Conservation (phyloP, 768 basidiomycete genomes). For the Boletus sensibilis region DNA sequence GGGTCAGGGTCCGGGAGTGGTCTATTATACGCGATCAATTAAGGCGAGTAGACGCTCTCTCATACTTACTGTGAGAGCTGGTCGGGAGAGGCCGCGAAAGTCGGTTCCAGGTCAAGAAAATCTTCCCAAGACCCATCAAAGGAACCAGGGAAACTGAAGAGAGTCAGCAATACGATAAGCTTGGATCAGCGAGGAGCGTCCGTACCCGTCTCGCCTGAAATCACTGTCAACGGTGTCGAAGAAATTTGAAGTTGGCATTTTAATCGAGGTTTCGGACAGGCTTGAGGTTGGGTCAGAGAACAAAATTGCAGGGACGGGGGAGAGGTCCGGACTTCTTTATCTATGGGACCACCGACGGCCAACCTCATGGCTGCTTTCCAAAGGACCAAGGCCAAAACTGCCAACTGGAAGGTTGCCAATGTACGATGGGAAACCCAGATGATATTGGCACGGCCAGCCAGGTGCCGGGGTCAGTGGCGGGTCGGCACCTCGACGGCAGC, state of each 20-base stretch:
- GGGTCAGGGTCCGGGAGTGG: neutral
- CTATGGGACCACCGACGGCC: neutral
- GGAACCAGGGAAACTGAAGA: neutral
- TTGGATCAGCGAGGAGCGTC: neutral
- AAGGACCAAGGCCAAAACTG: neutral
- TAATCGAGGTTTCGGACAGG: neutral
- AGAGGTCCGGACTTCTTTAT: neutral
- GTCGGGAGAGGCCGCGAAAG: neutral
- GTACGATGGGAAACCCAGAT: neutral
- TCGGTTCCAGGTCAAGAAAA: no score
- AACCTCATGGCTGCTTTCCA: neutral
- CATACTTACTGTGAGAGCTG: neutral
- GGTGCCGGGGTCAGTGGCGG: neutral
- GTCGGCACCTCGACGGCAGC: neutral
- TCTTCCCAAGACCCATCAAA: neutral
- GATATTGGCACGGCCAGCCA: neutral
- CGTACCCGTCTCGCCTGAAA: neutral
- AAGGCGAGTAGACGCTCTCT: no score
- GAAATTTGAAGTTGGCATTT: neutral
- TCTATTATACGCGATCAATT: neutral
- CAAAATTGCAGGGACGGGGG: no score
- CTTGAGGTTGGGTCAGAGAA: neutral
- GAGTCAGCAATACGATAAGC: neutral
- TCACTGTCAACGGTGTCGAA: neutral
- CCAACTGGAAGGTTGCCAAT: slow-evolving; percentile 1